phyloP scores from a whole-genome alignment of 23 red algal genomes.

The Gracilaria caudata region DNA sequence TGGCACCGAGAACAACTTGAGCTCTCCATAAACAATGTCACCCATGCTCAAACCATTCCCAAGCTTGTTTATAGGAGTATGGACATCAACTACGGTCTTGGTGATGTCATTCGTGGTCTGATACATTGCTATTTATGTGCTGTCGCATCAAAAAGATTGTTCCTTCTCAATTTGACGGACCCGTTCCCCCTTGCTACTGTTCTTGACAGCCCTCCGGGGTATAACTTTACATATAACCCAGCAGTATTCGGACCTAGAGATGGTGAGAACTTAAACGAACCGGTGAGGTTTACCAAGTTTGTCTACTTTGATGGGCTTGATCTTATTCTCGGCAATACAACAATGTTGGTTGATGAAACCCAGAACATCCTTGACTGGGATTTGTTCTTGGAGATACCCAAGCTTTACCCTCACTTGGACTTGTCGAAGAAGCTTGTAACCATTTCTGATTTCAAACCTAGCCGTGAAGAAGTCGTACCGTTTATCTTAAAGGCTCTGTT shows the following conservation, averaged over 20 bases:
- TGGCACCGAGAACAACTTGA: constrained; percentile 24
- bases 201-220: neutral
- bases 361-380: constrained; percentile 12
- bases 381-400: constrained; percentile 2
- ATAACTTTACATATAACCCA: constrained; percentile 42
- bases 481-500: constrained; percentile 22
- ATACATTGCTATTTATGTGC: constrained; percentile 19
- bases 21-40: neutral
- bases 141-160: constrained; percentile 23
- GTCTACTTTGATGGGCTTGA: neutral
- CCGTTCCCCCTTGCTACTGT: constrained; percentile 17
- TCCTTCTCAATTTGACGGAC: constrained; percentile 4
- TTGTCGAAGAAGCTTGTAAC: neutral
- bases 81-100: constrained; percentile 15
- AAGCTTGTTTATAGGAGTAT: constrained; percentile 27
- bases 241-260: neutral
- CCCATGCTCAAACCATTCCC: constrained; percentile 29
- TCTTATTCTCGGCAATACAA: neutral
- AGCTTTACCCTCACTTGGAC: constrained; percentile 1
- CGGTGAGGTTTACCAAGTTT: neutral
- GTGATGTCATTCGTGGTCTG: constrained; percentile 37
- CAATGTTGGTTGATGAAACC: neutral
- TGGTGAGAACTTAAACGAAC: neutral
- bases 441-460: neutral
- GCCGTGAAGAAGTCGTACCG: neutral